Base-by-base conservation (phyloP, 2,329 filamentous ascomycete species). In the Clarireedia monteithiana region DNA sequence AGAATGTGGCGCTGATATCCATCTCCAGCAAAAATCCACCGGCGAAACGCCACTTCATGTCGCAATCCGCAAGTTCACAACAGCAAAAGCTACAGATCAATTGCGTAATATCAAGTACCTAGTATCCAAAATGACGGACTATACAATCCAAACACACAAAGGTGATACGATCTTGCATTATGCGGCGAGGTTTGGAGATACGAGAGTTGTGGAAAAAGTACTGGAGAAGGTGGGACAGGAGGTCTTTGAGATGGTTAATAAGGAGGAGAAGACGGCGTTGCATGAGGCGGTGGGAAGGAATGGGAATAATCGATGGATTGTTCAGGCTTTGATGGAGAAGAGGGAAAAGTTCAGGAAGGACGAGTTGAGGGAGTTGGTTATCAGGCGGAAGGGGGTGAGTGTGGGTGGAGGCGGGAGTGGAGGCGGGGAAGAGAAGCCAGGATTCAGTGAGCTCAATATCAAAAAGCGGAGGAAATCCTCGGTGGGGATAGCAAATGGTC, bases 21-120 rank as follows among this genome's bases (percentile, higher is more conserved):
- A 55, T 36, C 30, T 36, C 10, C 36, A 23, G 20, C 26, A 27
- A 4, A 50, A 44, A 27, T 17, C 53, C 9, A 9, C 27, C 2
- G 26, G 23, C 10, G 53, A 55, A 50, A 55, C 26, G 1, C 53
- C 53, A 7, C 26, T 55, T 3, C 53, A 55, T 27, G 26, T 40
- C 9, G 53, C 36, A 12, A 50, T 50, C 26, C 53, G 47, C 6
- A 44, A 45, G 7, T 30, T n/a, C 26, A 5, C 17, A 5, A 38
- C 38, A 4, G 20, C 5, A 10, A 24, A 6, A 20, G 23, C 27
- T 17, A 50, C 6, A 38, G 20, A 2, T 27, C 30, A 9, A 36
- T 34, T 6, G n/a, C n/a, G 2, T 40, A 54, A 6, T 45, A 48
- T 17, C 38, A 42, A 17, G n/a, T 36, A 17, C 17, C 39, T 42